Base-by-base conservation (phyloP, 2,329 filamentous ascomycete species). In the Paecilomyces variotii region DNA sequence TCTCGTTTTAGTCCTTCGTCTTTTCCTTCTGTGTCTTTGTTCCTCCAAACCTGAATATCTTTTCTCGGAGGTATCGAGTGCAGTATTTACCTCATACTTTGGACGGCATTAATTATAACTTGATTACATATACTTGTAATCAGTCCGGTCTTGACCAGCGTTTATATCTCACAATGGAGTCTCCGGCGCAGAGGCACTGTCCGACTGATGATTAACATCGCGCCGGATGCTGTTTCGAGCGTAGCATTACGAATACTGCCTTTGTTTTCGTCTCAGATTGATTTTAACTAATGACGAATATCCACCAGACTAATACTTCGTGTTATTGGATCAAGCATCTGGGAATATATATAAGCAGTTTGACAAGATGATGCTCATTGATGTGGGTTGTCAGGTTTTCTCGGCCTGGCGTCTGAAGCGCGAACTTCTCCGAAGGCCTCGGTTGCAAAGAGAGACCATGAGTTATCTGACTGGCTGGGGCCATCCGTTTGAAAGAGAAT, bases 391-490 rank as follows among this genome's bases (percentile, higher is more conserved):
- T 58, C 87, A 88, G 63, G 83, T 91, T 24, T 92, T 85, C 74
- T 92, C 64, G 89, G 89, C 1, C 79, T 79, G 0, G 80, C 83
- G 0, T 79, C 82, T 3, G 75, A 82, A 1, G 89, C 88, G 0
- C 88, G 84, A 67, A 72, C 79, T 27, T 92, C 68, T 91, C 92
- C 62, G 73, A 85, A 54, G 75, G 82, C n/a, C 78, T 91, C 35
- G 89, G 89, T 0, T 92, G 91, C 64, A 78, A 84, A 12, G 90
- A 87, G 66, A 87, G 88, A 0, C 80, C 84, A 25, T 82, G 4
- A 90, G 93, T 70, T 93, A 92, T 72, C 74, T 92, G 34, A 92
- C 89, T 0, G 89, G 87, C 1, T 86, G 92, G 67, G 90, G 85
- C 5, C 82, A 84, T 52, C 76, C 80, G 1, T 77, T 84, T 57